phyloP scores from a whole-genome alignment of 2,329 filamentous ascomycete genomes.

The Ophiostoma himal-ulmi region DNA sequence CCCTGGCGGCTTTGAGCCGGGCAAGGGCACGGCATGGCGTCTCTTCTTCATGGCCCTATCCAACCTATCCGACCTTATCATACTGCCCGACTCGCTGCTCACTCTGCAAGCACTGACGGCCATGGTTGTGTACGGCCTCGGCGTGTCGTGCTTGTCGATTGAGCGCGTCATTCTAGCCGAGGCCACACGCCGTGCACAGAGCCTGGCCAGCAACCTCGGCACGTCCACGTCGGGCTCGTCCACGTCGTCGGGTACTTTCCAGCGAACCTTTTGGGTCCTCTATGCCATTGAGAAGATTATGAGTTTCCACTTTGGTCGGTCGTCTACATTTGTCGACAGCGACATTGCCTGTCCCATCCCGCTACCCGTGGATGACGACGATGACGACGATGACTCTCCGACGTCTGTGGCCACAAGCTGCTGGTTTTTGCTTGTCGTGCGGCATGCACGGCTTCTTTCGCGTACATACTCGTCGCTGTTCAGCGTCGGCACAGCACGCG shows the following conservation, averaged over 20 bases:
- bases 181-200: conserved; percentile 32
- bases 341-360: conserved; percentile 33
- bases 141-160: conserved; percentile 31
- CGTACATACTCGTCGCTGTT: conserved; percentile 31
- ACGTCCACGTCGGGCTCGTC: conserved; percentile 21
- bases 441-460: conserved; percentile 31
- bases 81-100: conserved; percentile 31
- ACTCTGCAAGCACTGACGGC: conserved; percentile 33
- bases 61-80: conserved; percentile 34
- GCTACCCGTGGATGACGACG: not conserved
- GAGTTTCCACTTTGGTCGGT: conserved; percentile 32
- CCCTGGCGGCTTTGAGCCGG: conserved; percentile 33
- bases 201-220: conserved; percentile 26
- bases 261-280: conserved; percentile 31
- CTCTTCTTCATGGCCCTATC: conserved; percentile 36
- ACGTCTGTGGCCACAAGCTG: conserved; percentile 11
- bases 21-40: conserved; percentile 37
- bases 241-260: conserved; percentile 24
- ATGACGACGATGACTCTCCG: not conserved
- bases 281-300: conserved; percentile 31
- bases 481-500: conserved; percentile 30
- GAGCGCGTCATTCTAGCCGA: conserved; percentile 33
- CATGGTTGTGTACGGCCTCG: conserved; percentile 31
- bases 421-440: conserved; percentile 30
- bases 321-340: conserved; percentile 33